Base-by-base conservation (phyloP, 768 basidiomycete genomes). In the Pleurotus sapidus region DNA sequence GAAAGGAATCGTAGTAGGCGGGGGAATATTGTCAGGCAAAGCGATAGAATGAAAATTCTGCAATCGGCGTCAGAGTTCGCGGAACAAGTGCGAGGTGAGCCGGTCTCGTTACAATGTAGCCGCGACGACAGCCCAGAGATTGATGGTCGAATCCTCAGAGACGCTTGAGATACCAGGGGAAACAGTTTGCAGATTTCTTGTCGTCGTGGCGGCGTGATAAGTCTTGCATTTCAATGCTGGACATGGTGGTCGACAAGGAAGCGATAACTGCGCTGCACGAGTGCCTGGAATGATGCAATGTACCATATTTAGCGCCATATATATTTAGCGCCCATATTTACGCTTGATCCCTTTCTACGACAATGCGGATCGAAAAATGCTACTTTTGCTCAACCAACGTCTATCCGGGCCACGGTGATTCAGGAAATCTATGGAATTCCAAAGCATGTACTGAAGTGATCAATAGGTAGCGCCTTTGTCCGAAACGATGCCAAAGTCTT, bases 401-500 rank as follows among this genome's bases (percentile, higher is more conserved):
- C 64, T 99, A 99, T 70, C 97, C 96, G 1, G 96, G 97, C 9
- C 94, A 97, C 67, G 97, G 95, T 88, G 61, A 57, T 79, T 63
- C 9, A 24, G 11, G 17, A 15, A 7, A 46, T 25, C 24, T 15
- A 30, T n/a, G 7, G 18, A 17, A 38, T 3, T 46, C 55, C 25
- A 46, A 38, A 53, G 57, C 37, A 27, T 24, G 43, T 37, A 20
- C 47, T 38, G 49, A 56, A 12, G 49, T 30, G 57, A 39, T 12
- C 5, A 42, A 12, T 43, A 94, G 93, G 93, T n/a, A 81, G 85
- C 65, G 93, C 92, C 43, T 99, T 99, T 68, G 97, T 99, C 55
- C 82, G 97, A 60, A 99, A 99, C 75, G 97, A 99, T 73, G 87
- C 95, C 57, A 98, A 99, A 78, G 88, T 93, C 60, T 99, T 98